Evolutionary conservation across 208 protist genomes (phyloP).

Genomic region (Lotmaria passim): DNA sequence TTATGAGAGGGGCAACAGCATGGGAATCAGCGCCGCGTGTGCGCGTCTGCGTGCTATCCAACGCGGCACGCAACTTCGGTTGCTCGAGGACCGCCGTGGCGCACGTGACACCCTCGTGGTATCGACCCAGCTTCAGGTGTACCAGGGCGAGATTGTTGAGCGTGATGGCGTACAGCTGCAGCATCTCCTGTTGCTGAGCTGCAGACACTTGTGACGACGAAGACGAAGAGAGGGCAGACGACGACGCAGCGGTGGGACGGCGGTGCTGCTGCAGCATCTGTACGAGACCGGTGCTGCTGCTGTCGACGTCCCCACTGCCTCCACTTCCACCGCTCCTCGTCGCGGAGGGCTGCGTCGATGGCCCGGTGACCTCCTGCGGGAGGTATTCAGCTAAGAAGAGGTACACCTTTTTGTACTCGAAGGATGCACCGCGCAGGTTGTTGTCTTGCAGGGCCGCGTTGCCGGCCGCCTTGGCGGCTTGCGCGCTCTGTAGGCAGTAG

Average conservation of each 20-base stretch:
- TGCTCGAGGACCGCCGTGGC: conserved; percentile 50
- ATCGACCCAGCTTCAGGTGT: conserved; percentile 54
- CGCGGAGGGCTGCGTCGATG: conserved; percentile 1
- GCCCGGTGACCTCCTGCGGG: conserved; percentile 15
- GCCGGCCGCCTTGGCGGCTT: conserved; percentile 57
- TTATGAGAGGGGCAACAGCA: not conserved
- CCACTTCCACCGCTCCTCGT: too few relatives aligned
- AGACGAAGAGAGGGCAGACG: not conserved
- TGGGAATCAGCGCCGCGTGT: not conserved
- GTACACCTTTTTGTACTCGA: conserved; percentile 78
- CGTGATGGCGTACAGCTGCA: conserved; percentile 41
- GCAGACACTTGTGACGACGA: not conserved
- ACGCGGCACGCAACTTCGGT: conserved; percentile 15
- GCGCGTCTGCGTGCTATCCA: conserved; percentile 7
- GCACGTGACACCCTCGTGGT: conserved; percentile 43
- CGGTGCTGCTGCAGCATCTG: conserved; percentile 23
- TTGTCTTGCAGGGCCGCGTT: conserved; percentile 47
- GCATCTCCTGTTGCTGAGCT: conserved; percentile 19
- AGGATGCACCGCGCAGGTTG: conserved; percentile 49
- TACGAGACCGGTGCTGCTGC: conserved; percentile 20
- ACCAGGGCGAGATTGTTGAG: conserved; percentile 68
- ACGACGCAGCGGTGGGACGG: not conserved
- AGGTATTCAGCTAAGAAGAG: conserved; percentile 71
- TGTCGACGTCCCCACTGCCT: not conserved
- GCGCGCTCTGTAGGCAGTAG: conserved; percentile 36